These are phyloP conservation scores for Isoetes taiwanensis DNA, from an alignment of 75 land plant genomes.

Conservation along the genomic window DNA sequence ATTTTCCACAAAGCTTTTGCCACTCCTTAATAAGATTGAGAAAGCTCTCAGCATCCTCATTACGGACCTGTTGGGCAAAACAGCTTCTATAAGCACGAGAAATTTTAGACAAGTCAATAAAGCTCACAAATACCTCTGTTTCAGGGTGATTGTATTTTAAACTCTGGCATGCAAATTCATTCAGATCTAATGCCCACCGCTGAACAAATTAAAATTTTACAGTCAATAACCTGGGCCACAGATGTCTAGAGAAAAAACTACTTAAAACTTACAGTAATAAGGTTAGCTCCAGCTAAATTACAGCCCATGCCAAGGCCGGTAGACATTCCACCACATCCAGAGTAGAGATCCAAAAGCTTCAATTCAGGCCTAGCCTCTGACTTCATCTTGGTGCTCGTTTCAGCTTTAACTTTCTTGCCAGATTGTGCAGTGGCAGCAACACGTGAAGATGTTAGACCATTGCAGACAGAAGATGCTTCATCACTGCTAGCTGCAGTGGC, in stretches of 20 bases:
- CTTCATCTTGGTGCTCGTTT: slow-evolving; percentile 1
- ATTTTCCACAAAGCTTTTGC: slow-evolving; percentile 55
- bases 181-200: slow-evolving; percentile 88
- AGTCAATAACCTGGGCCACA: no score
- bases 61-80: slow-evolving; percentile 42
- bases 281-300: slow-evolving; percentile 40
- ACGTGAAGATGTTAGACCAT: neutral
- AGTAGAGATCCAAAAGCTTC: slow-evolving; percentile 57
- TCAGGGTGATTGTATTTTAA: slow-evolving; percentile 79
- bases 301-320: slow-evolving; percentile 81
- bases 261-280: slow-evolving; percentile 49
- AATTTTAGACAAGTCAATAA: neutral
- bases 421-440: slow-evolving; percentile 12
- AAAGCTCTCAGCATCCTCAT: slow-evolving; percentile 84
- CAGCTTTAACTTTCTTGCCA: slow-evolving; percentile 6
- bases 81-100: neutral
- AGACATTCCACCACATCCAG: slow-evolving; percentile 99
- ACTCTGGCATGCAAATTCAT: slow-evolving; percentile 57
- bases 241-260: no score
- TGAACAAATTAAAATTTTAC: slow-evolving; percentile 10
- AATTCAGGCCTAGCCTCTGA: slow-evolving; percentile 21
- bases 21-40: slow-evolving; percentile 57
- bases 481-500: slow-evolving; percentile 8
- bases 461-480: slow-evolving; percentile 9
- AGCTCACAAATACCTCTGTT: slow-evolving; percentile 33